phyloP scores from a whole-genome alignment of 2,329 filamentous ascomycete genomes.

The Aspergillus tanneri region DNA sequence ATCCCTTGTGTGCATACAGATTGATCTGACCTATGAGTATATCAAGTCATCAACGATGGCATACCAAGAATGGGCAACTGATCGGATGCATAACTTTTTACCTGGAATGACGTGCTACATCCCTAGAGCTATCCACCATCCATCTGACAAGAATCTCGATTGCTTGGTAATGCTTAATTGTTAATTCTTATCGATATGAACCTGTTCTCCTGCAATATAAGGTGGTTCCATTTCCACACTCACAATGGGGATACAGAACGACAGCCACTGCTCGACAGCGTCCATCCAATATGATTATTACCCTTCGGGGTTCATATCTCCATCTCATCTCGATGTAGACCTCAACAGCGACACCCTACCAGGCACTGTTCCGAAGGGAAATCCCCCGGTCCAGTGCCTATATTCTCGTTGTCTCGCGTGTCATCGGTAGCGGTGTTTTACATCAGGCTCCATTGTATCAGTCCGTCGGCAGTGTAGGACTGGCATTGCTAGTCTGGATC shows the following conservation, averaged over 20 bases:
- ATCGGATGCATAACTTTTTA: slow-evolving; percentile 21
- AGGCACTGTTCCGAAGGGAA: slow-evolving; percentile 46
- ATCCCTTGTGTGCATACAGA: neutral
- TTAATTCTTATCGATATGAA: too few species aligned
- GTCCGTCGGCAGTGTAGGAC: slow-evolving; percentile 64
- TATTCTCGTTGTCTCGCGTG: slow-evolving; percentile 66
- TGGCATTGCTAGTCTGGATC: slow-evolving; percentile 63
- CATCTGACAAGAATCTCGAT: neutral
- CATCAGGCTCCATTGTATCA: slow-evolving; percentile 66
- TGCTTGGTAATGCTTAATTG: neutral
- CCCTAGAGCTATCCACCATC: neutral
- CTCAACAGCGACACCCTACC: neutral
- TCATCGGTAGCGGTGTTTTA: slow-evolving; percentile 73
- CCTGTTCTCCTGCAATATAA: too few species aligned
- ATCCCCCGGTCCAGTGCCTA: slow-evolving; percentile 64
- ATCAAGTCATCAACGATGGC: neutral
- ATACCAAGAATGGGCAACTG: neutral
- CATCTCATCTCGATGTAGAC: slow-evolving; percentile 22
- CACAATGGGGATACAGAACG: slow-evolving; percentile 22
- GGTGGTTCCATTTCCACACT: neutral
- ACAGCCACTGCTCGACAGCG: slow-evolving; percentile 19
- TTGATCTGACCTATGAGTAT: neutral
- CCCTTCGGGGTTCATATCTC: neutral
- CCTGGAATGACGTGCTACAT: slow-evolving; percentile 30
- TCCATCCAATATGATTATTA: slow-evolving; percentile 2